Evolutionary conservation across 306 rosid genomes (phyloP), one percentile per base, ranked within the genome.

Genomic region (Citrullus mucosospermus): DNA sequence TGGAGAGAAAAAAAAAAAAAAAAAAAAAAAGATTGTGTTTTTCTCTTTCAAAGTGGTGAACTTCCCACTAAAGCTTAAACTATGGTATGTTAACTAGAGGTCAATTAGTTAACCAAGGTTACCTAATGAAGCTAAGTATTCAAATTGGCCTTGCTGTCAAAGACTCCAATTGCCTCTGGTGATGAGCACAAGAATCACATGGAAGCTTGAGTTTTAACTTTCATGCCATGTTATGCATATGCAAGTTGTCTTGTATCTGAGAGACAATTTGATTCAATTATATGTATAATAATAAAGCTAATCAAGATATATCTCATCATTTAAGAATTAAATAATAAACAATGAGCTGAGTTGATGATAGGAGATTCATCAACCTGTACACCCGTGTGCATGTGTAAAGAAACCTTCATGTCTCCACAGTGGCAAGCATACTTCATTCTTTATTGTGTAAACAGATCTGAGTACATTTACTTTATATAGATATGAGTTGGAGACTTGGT

Each of bases 401-500:
- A 20, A 14, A 62, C 2, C 3, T 28, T 32, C 6, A 62, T 62
- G 69, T 28, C 67, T 60, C 10, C 10, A 62, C 43, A 13, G n/a
- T 32, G 44, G 22, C 46, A 15, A 17, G 46, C 43, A 63, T 15
- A 34, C 70, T 63, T 63, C 22, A 18, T 38, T 11, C n/a, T 60
- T 67, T 67, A 67, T 39, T 9, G 17, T 16, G 20, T 67, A 67
- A 67, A 67, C 73, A 36, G 25, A 38, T n/a, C 48, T 65, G 72
- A 17, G 7, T 16, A 4, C 7, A 17, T n/a, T 50, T 53, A 73
- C 5, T 48, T 73, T 48, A 50, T 46, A 43, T 48, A 13, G 68
- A 44, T 25, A 56, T 78, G 77, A 78, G 80, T 78, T 81, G 84
- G 48, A 54, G 22, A 15, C 51, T 66, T 54, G 74, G 36, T 85